Conservation (phyloP, 192 early-diverging fungal species). For the Dissophora globulifera region DNA sequence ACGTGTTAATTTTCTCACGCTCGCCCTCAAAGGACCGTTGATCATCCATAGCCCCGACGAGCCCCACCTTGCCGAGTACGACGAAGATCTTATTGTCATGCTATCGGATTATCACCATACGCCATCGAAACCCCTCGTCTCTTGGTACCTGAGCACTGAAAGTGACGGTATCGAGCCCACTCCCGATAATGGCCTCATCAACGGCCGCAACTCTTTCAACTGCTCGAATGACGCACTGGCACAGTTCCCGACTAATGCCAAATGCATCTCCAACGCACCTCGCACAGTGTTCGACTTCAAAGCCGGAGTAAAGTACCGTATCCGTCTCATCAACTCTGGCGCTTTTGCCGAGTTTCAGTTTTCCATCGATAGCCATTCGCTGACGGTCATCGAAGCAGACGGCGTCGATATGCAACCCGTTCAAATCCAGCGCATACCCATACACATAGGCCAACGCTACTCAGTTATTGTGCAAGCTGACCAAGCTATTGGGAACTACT, state of each 20-base stretch:
- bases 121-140: conserved; percentile 12
- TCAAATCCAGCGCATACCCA: conserved; percentile 28
- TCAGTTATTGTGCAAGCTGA: conserved; percentile 56
- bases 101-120: conserved; percentile 51
- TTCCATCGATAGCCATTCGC: conserved; percentile 53
- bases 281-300: conserved; percentile 20
- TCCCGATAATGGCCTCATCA: conserved; percentile 34
- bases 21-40: conserved; percentile 16
- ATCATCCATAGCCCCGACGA: conserved; percentile 40
- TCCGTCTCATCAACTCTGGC: conserved; percentile 50
- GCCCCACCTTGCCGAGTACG: conserved; percentile 40
- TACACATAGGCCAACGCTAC: conserved; percentile 57
- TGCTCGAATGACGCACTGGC: conserved; percentile 11
- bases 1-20: no score
- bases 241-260: conserved; percentile 1
- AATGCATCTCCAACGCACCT: conserved; percentile 10
- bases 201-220: conserved; percentile 22
- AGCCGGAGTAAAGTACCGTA: conserved; percentile 35
- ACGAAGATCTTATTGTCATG: conserved; percentile 55
- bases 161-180: conserved; percentile 40
- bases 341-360: conserved; percentile 44
- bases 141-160: conserved; percentile 45
- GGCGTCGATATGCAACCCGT: conserved; percentile 40
- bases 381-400: conserved; percentile 55
- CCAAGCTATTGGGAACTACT: conserved; percentile 51